Evolutionary conservation across 164 flowering plant species (phyloP).

Genomic region (Piper betle): DNA sequence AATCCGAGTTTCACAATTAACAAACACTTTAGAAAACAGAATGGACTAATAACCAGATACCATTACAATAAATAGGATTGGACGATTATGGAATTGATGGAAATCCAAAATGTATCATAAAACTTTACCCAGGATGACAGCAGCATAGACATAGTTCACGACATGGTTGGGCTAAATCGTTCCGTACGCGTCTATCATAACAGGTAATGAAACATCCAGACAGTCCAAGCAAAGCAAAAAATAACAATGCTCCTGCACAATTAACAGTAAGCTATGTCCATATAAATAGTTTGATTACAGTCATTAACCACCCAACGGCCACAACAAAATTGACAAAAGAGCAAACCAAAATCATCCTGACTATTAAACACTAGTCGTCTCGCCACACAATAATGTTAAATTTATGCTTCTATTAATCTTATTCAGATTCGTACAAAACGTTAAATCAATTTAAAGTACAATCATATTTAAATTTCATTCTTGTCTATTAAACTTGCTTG

Average conservation of each 20-base stretch:
- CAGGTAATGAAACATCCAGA: conserved; percentile 98
- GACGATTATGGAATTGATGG: too few relatives aligned
- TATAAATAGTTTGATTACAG: too few relatives aligned
- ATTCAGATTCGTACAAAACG: too few relatives aligned
- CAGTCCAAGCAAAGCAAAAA: conserved; percentile 87
- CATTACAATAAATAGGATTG: too few relatives aligned
- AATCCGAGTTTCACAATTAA: too few relatives aligned
- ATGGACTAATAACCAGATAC: too few relatives aligned
- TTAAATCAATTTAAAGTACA: too few relatives aligned
- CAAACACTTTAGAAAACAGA: too few relatives aligned
- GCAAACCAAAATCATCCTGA: background rate
- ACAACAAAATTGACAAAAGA: background rate
- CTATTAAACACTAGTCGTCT: background rate
- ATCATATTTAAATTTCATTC: too few relatives aligned
- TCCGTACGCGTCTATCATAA: conserved; percentile 89
- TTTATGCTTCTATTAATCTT: too few relatives aligned
- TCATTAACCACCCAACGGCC: background rate
- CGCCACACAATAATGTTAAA: background rate
- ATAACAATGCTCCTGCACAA: conserved; percentile 76
- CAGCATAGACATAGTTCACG: conserved; percentile 94
- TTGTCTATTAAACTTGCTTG: too few relatives aligned
- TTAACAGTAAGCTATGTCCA: conserved; percentile 1
- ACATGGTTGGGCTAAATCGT: conserved; percentile 95
- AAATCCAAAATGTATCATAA: too few relatives aligned
- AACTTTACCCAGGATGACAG: conserved; percentile 94